These are phyloP conservation scores for Hygrocybe coccinea DNA, from an alignment of 768 basidiomycete genomes.

Conservation along the genomic window DNA sequence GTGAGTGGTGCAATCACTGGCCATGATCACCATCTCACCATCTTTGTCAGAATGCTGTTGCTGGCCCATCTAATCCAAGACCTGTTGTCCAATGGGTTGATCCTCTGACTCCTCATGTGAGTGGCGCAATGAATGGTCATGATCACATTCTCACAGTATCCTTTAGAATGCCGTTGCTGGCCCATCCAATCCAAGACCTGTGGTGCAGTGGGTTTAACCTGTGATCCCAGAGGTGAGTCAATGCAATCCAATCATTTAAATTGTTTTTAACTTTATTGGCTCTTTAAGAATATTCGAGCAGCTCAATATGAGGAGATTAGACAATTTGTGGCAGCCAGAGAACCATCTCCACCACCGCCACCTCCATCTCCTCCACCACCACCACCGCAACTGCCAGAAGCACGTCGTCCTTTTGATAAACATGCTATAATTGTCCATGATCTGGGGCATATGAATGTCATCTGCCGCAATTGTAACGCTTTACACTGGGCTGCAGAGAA, in stretches of 20 bases:
- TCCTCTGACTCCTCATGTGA: too few relatives aligned
- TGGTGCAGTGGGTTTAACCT: too few relatives aligned
- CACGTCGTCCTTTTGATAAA: slow-evolving; percentile 11
- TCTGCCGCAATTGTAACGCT: slow-evolving; percentile 31
- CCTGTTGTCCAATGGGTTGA: too few relatives aligned
- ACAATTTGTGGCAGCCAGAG: background rate
- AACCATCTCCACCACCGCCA: background rate
- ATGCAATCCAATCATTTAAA: background rate
- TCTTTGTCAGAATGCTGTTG: too few relatives aligned
- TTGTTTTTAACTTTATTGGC: background rate
- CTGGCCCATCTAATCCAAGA: too few relatives aligned
- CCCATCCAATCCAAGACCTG: too few relatives aligned
- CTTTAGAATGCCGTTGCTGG: too few relatives aligned
- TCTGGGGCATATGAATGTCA: slow-evolving; percentile 33
- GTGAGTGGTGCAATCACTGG: too few relatives aligned
- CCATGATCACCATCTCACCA: too few relatives aligned
- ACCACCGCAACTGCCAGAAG: slow-evolving; percentile 5
- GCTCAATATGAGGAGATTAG: too few relatives aligned
- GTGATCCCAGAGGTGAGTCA: background rate
- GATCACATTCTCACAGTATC: too few relatives aligned
- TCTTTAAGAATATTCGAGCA: background rate
- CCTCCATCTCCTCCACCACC: background rate
- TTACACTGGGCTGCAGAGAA: slow-evolving; percentile 35
- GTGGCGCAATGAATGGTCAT: too few relatives aligned
- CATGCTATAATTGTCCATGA: slow-evolving; percentile 16